Evolutionary conservation across 2,329 filamentous ascomycete genomes (phyloP).

Genomic region (Colletotrichum aenigma): DNA sequence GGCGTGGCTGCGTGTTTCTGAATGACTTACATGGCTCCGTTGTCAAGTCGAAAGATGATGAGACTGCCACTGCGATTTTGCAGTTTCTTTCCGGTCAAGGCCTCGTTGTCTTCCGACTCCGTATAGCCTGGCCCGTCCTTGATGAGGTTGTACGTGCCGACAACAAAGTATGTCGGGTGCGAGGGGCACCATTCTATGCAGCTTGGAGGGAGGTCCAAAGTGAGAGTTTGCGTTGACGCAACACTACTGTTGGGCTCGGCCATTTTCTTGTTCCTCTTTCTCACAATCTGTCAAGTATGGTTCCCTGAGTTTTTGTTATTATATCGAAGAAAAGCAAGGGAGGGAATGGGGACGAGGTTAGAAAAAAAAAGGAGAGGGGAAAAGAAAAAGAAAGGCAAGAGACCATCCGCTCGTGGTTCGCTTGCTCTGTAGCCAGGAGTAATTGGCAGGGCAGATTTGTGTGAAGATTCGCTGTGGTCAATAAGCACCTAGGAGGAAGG

Average conservation of each 20-base stretch:
- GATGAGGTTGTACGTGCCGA: conserved; percentile 85
- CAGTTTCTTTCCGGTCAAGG: conserved; percentile 34
- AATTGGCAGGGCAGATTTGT: neutral
- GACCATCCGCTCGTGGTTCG: neutral
- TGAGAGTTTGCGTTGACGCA: conserved; percentile 51
- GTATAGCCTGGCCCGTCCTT: conserved; percentile 35
- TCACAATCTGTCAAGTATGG: neutral
- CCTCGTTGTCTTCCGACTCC: neutral
- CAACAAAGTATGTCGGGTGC: conserved; percentile 69
- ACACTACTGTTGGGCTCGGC: conserved; percentile 24
- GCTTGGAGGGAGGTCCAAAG: conserved; percentile 72
- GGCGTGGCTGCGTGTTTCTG: neutral
- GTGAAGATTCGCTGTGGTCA: neutral
- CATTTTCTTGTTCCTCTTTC: neutral
- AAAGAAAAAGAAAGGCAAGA: neutral
- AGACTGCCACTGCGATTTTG: conserved; percentile 78
- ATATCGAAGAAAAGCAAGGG: neutral
- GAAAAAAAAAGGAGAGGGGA: neutral
- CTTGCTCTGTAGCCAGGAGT: neutral
- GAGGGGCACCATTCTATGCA: conserved; percentile 76
- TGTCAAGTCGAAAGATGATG: conserved; percentile 64
- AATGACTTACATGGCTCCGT: conserved; percentile 58
- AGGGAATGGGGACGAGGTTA: neutral
- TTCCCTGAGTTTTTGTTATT: neutral
- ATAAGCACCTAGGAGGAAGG: neutral